Base-by-base conservation (phyloP, 352 stramenopile species). In the Phytophthora quininea region DNA sequence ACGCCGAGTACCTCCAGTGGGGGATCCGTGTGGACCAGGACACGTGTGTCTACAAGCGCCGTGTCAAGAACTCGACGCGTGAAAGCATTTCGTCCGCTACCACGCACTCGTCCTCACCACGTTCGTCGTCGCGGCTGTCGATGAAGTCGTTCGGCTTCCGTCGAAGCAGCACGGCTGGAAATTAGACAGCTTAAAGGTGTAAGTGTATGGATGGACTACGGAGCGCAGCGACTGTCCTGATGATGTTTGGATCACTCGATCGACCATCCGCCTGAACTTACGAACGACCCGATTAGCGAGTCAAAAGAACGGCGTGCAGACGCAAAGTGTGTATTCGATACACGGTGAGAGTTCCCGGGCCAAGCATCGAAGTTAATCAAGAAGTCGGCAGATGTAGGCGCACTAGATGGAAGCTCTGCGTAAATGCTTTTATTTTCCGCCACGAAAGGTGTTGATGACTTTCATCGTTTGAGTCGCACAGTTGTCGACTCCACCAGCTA, bases 81-180 rank as follows among this genome's bases (percentile, higher is more conserved):
- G 75, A 86, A 15, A 84, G 72, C 49, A 76, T 82, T 30, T 75
- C 64, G 14, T 78, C 68, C 14, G 78, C 74, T 52, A 80, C 69
- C 45, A 79, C 32, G 29, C 76, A 81, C 38, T 84, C 81, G 40
- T 86, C 75, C 29, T 90, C 81, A 14, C 81, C 81, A 24, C 79
- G 79, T 54, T 79, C 80, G 47, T 88, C 81, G 38, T 87, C 79
- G 43, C 79, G 81, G 38, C 53, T 90, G 54, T 90, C 81, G 46
- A 86, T 89, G 79, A 90, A 90, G 58, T 83, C 81, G 35, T 88
- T 90, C 55, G 85, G 78, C 67, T 90, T 90, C 73, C 79, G 81
- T 77, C 81, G 81, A 37, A 70, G 77, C 69, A 88, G 76, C 66
- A 87, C 74, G 10, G 68, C 77, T 50, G 78, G 80, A 55, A 86